Evolutionary conservation across 176 grass and related monocot species (phyloP).

Genomic region (Phragmites australis): DNA sequence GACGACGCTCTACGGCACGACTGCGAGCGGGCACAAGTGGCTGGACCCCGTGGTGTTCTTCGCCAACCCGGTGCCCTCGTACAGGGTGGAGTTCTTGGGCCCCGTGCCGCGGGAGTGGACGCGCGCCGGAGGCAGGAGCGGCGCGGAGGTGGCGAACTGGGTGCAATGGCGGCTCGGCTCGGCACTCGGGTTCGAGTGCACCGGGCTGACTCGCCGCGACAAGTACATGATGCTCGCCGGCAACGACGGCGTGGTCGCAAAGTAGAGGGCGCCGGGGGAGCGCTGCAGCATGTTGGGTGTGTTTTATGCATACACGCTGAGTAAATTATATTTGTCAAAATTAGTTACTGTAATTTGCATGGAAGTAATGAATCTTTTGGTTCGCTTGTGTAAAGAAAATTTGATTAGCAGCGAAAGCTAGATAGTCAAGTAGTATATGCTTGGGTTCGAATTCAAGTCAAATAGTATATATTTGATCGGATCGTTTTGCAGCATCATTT

Average conservation of each 20-base stretch:
- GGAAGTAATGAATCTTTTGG: neutral
- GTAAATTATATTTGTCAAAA: conserved; percentile 32
- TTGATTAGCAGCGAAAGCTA: neutral
- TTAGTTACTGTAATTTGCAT: conserved; percentile 36
- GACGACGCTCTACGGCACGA: conserved; percentile 66
- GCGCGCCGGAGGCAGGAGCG: conserved; percentile 44
- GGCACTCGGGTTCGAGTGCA: conserved; percentile 79
- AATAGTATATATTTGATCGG: conserved; percentile 4
- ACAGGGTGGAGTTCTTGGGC: conserved; percentile 70
- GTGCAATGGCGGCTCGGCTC: conserved; percentile 68
- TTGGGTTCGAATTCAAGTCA: conserved; percentile 4
- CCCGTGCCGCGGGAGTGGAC: conserved; percentile 55
- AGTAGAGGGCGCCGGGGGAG: neutral
- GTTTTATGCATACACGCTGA: conserved; percentile 24
- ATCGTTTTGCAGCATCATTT: neutral
- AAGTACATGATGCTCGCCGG: conserved; percentile 94
- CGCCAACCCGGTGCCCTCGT: conserved; percentile 62
- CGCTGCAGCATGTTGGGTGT: neutral
- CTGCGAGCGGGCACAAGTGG: conserved; percentile 85
- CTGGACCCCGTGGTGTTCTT: conserved; percentile 78
- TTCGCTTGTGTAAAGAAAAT: conserved; percentile 23
- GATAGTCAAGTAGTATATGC: conserved; percentile 5
- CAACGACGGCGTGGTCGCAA: conserved; percentile 69
- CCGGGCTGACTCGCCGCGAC: conserved; percentile 60
- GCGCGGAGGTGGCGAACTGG: conserved; percentile 76